Percentiles rank a stretch among this genome's conserved stretches.
Conservation (phyloP, 768 basidiomycete species). For the Pleurotus eryngii region DNA sequence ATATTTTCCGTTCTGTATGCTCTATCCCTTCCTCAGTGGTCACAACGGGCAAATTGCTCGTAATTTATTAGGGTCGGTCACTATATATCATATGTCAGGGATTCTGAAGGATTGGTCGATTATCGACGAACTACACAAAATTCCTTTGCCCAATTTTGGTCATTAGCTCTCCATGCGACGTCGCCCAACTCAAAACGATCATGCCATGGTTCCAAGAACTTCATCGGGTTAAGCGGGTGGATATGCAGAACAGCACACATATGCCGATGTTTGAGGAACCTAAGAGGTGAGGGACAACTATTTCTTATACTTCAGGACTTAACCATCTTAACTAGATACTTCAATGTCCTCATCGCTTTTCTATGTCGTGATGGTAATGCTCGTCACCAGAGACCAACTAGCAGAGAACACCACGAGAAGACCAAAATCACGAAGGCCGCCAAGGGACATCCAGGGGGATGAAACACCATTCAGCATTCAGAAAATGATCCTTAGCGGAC, state of each 20-base stretch:
- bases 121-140: constrained; percentile 17
- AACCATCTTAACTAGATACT: background rate
- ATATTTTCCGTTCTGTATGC: constrained; percentile 18
- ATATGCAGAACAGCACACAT: constrained; percentile 26
- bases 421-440: no score
- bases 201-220: constrained; percentile 21
- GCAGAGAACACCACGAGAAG: no score
- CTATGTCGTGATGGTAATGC: background rate
- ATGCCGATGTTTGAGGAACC: constrained; percentile 20
- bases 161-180: constrained; percentile 19
- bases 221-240: constrained; percentile 31
- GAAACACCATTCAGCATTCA: no score
- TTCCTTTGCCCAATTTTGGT: constrained; percentile 17
- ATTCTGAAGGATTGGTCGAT: constrained; percentile 19
- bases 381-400: no score
- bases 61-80: constrained; percentile 27
- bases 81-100: constrained; percentile 26
- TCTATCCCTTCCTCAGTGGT: no score
- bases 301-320: background rate
- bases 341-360: background rate
- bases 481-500: no score
- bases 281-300: constrained; percentile 11
- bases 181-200: constrained; percentile 16
- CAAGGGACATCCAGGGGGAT: no score
- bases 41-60: background rate